Base-by-base conservation (phyloP, 176 grass and related monocot species). In the Aegilops tauschii region DNA sequence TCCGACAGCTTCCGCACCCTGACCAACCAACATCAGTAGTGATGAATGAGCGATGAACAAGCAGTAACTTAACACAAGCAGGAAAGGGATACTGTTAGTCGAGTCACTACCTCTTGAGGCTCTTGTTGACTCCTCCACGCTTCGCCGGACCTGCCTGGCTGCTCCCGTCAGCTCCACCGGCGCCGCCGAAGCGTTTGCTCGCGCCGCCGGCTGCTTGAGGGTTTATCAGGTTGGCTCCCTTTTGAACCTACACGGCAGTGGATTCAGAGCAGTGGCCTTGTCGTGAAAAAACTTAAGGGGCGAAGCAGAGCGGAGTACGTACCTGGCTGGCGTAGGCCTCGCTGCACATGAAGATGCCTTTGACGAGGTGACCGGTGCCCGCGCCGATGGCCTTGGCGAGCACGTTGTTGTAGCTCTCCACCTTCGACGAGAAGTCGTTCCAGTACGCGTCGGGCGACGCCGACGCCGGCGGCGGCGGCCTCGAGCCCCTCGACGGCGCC, bases 261-360 rank as follows among this genome's bases (percentile, higher is more conserved):
- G 35, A 31, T 12, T 23, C 2, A 12, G 18, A 36, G 28, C 21
- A 40, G 10, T 50, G 69, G 6, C 1, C 58, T 30, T 77, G 37
- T 35, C 3, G 49, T 18, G 34, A 8, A 32, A 12, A 40, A 31
- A 34, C 32, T 4, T 0, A 34, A 36, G 8, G 11, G 17, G 63
- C 35, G 49, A 14, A 10, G 9, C 30, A 6, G 65, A 49, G 4
- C 42, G 42, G 69, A 27, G 37, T 44, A n/a, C 82, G 30, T 23
- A 86, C 96, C 93, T 96, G 96, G 68, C 25, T 80, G 78, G 82
- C 86, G 61, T 98, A 98, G n/a, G 87, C 87, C 28, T 96, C 90
- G 84, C 90, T 96, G 83, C 91, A 92, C 90, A 88, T 96, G 88
- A 98, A 98, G 73, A 98, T 91, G 37, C 96, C 96, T 75, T 87